Evolutionary conservation across 441 rosid genomes (phyloP).

Genomic region (Populus hybrid): DNA sequence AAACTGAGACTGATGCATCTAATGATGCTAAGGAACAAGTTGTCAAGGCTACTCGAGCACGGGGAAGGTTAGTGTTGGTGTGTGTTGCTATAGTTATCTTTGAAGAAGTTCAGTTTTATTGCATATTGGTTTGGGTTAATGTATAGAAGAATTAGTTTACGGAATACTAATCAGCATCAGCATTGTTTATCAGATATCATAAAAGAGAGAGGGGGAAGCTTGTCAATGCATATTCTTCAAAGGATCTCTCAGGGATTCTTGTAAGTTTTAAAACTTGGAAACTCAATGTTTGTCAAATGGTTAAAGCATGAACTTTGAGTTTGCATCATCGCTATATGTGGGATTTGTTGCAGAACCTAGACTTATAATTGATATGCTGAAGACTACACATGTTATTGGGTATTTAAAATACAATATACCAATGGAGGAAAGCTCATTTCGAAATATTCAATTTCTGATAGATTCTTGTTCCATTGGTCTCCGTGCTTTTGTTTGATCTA

Average conservation of each 20-base stretch:
- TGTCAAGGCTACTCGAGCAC: conserved; percentile 77
- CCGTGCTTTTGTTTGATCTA: neutral
- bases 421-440: neutral
- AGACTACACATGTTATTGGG: neutral
- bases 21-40: conserved; percentile 36
- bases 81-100: neutral
- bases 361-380: neutral
- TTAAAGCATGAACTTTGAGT: neutral
- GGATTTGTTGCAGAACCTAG: neutral
- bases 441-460: conserved; percentile 4
- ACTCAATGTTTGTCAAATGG: neutral
- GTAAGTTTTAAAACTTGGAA: conserved; percentile 43
- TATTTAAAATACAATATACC: neutral
- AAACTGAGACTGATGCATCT: conserved; percentile 30
- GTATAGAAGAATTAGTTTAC: neutral
- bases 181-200: conserved; percentile 51
- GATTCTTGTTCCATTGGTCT: neutral
- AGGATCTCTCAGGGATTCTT: conserved; percentile 93
- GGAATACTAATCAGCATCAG: neutral
- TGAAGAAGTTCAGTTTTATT: neutral
- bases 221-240: conserved; percentile 73
- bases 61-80: conserved; percentile 67
- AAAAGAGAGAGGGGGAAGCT: conserved; percentile 89
- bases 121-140: neutral
- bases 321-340: neutral